A percentile compares a stretch with the other conserved stretches of the same genome.
Conservation (phyloP, 2,329 filamentous ascomycete genomes). For the Colletotrichum coccodes region DNA sequence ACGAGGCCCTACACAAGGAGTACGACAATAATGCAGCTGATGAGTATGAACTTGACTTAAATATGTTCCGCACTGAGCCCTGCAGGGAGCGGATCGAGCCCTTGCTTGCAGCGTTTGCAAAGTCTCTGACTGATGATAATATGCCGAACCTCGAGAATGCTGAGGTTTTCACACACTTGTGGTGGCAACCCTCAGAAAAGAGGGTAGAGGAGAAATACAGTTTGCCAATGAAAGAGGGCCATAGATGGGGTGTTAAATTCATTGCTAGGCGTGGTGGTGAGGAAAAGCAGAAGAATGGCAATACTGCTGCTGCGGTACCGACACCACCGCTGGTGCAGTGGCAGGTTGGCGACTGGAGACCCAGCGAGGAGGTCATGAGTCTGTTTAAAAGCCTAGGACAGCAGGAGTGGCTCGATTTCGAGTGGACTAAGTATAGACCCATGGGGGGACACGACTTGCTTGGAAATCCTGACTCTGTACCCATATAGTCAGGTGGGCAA, state of each 20-base stretch:
- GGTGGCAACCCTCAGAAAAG: constrained; percentile 36
- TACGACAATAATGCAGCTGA: constrained; percentile 24
- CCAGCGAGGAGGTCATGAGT: constrained; percentile 32
- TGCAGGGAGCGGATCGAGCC: constrained; percentile 35
- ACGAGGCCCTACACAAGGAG: constrained; percentile 23
- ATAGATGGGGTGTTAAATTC: constrained; percentile 37
- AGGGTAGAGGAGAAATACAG: constrained; percentile 17
- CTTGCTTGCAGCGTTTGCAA: constrained; percentile 37
- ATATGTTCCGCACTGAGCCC: constrained; percentile 38
- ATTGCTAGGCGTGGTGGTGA: constrained; percentile 24
- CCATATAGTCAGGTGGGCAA: constrained; percentile 16
- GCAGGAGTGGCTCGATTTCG: constrained; percentile 36
- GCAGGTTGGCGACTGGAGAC: constrained; percentile 39
- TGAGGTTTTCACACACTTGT: constrained; percentile 37
- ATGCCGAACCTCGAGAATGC: constrained; percentile 38
- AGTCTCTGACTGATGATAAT: constrained; percentile 30
- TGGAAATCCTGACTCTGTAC: not conserved
- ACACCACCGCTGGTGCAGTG: constrained; percentile 34
- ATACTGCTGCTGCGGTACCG: not conserved
- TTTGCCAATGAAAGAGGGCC: constrained; percentile 5
- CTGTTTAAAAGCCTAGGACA: constrained; percentile 35
- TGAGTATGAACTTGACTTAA: constrained; percentile 14
- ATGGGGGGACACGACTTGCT: constrained; percentile 10
- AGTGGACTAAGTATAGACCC: constrained; percentile 23
- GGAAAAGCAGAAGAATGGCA: not conserved